Conservation (phyloP, 768 basidiomycete genomes). For the Dendrothele bispora region DNA sequence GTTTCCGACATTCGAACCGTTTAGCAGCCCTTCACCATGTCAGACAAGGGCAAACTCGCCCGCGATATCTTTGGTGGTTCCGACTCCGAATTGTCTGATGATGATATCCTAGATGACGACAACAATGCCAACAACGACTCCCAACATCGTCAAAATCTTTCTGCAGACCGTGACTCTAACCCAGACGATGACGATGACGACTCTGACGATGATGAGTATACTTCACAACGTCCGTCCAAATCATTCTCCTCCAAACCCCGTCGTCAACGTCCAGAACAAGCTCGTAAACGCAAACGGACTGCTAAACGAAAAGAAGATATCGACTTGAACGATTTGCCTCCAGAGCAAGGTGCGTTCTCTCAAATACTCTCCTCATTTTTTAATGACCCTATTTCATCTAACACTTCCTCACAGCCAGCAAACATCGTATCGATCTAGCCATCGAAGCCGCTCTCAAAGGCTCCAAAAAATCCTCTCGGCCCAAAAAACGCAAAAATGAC, state of each 20-base stretch:
- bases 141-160: conserved; percentile 42
- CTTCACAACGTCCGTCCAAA: conserved; percentile 13
- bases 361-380: background rate
- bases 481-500: conserved; percentile 73
- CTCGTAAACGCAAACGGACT: conserved; percentile 51
- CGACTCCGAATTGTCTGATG: conserved; percentile 81
- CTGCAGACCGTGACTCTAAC: conserved; percentile 30
- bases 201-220: conserved; percentile 37
- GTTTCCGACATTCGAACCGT: background rate
- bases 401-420: conserved; percentile 52
- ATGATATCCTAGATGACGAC: conserved; percentile 35
- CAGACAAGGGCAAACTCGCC: conserved; percentile 40
- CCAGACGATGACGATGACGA: conserved; percentile 36
- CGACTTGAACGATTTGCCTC: conserved; percentile 67
- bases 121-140: conserved; percentile 29
- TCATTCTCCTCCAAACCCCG: background rate
- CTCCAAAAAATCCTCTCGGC: conserved; percentile 67
- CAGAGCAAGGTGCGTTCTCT: conserved; percentile 65
- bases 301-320: conserved; percentile 60
- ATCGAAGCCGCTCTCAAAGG: conserved; percentile 88
- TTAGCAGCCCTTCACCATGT: conserved; percentile 12
- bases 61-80: conserved; percentile 82
- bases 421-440: conserved; percentile 75
- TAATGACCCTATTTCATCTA: background rate
- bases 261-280: conserved; percentile 45